Evolutionary conservation across 768 basidiomycete genomes (phyloP).

Genomic region (Trametes cinnabarina): DNA sequence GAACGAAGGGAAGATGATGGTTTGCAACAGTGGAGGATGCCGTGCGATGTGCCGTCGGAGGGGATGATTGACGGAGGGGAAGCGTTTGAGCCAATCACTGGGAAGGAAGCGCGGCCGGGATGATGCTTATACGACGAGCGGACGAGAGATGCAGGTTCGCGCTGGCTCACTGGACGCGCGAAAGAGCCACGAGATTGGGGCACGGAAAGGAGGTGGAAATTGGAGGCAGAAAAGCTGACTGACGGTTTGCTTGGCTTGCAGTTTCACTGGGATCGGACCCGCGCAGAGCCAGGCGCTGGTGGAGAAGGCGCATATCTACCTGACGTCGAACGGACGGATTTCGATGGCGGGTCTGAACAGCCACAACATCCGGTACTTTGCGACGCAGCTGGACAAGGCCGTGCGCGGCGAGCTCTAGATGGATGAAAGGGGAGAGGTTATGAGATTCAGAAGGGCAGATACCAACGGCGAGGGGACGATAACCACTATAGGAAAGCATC

Average conservation of each 20-base stretch:
- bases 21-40: slow-evolving; percentile 7
- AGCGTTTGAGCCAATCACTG: slow-evolving; percentile 14
- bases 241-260: slow-evolving; percentile 28
- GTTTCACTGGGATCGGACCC: slow-evolving; percentile 79
- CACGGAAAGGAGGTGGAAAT: slow-evolving; percentile 5
- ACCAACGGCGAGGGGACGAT: not conserved
- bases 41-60: slow-evolving; percentile 3
- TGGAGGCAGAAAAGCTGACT: not conserved
- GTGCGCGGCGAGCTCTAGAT: slow-evolving; percentile 48
- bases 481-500: too few species aligned
- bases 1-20: not conserved
- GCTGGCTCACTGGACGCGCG: too few species aligned
- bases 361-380: slow-evolving; percentile 75
- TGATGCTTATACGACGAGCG: not conserved
- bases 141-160: slow-evolving; percentile 5
- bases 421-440: not conserved
- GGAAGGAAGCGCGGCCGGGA: slow-evolving; percentile 1
- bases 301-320: slow-evolving; percentile 76
- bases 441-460: not conserved
- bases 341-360: slow-evolving; percentile 93
- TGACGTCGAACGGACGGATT: slow-evolving; percentile 86
- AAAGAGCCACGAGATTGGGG: not conserved
- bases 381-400: slow-evolving; percentile 62
- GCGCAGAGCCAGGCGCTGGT: slow-evolving; percentile 66
- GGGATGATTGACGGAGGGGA: slow-evolving; percentile 9